Percentiles rank a stretch among this genome's conserved stretches.
Evolutionary conservation across 169 alveolate species (phyloP).

Genomic region (Amoebophrya sp.): DNA sequence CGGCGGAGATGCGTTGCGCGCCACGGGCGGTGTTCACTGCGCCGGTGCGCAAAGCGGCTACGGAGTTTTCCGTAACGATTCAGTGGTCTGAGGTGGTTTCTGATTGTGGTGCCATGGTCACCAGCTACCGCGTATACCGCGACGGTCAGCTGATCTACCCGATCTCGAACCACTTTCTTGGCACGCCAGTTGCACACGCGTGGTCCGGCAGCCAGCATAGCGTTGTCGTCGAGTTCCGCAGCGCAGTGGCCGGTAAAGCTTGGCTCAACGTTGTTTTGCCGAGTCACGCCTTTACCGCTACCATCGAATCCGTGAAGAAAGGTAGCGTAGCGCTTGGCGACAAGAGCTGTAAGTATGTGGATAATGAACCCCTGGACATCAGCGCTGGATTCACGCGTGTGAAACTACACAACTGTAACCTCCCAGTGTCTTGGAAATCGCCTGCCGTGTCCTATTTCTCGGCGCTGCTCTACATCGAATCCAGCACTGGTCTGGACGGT

Average conservation of each 20-base stretch:
- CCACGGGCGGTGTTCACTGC: slow-evolving; percentile 43
- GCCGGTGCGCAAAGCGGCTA: slow-evolving; percentile 36
- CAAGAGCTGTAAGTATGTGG: neutral
- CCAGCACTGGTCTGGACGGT: slow-evolving; percentile 32
- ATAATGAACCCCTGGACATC: neutral
- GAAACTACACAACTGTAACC: neutral
- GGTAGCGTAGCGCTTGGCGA: neutral
- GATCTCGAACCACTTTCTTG: slow-evolving; percentile 39
- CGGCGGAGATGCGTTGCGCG: slow-evolving; percentile 47
- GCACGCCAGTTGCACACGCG: slow-evolving; percentile 26
- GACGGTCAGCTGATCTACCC: slow-evolving; percentile 43
- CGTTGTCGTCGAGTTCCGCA: neutral
- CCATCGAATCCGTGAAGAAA: neutral
- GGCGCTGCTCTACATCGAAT: slow-evolving; percentile 42
- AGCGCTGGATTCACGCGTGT: neutral
- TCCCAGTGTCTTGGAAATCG: neutral
- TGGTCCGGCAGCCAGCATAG: slow-evolving; percentile 31
- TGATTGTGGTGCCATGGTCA: slow-evolving; percentile 46
- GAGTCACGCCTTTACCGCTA: neutral
- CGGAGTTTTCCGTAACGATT: slow-evolving; percentile 32
- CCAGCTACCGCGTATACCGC: slow-evolving; percentile 43
- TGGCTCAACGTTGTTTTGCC: neutral
- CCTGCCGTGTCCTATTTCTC: slow-evolving; percentile 24
- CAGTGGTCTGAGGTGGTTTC: slow-evolving; percentile 43
- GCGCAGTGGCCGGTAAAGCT: neutral